Evolutionary conservation across 73 alveolate species (phyloP), one percentile per base, ranked within the genome.

Genomic region (Breviolum minutum): DNA sequence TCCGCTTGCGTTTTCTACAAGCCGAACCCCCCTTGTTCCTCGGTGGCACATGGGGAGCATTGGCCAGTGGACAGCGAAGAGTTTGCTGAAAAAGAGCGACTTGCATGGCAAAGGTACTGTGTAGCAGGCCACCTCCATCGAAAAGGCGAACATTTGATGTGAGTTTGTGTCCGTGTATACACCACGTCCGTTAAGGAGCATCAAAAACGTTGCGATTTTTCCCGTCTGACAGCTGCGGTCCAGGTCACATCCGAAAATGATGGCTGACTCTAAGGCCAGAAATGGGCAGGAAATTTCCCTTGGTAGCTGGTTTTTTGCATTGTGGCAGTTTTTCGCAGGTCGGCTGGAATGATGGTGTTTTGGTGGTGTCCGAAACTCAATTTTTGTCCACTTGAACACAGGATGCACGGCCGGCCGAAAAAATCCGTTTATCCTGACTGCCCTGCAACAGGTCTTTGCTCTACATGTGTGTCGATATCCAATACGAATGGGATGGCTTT

Each of bases 1-100:
- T 79, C 97, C 79, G 97, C 97, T 92, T 74, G 97, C 97, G 97
- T 92, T 92, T 89, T 74, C 89, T 92, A 74, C 73, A 92, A 92
- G 97, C 97, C 89, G 89, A 74, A 92, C 97, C 86, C 82, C 97
- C 94, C 79, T 62, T 83, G 92, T 74, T 61, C 54, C 73, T 83
- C 62, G n/a, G 30, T 60, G 5, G 90, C 90, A 81, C 16, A 17
- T 40, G 54, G 70, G 60, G 90, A 40, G 54, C 54, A 40, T 40
- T 40, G 54, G 54, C 54, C 54, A 40, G 48, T 54, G 90, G 12
- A 79, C 62, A 79, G 63, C 5, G 62, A 26, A 30, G 29, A 27
- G 87, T 77, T 77, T 29, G 17, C 24, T 66, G 74, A 11, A 66
- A 11, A 66, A 66, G 66, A 24, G 40, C 22, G 26, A 16, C 69